Conservation (phyloP, 169 alveolate species). For the Theileria annulata region DNA sequence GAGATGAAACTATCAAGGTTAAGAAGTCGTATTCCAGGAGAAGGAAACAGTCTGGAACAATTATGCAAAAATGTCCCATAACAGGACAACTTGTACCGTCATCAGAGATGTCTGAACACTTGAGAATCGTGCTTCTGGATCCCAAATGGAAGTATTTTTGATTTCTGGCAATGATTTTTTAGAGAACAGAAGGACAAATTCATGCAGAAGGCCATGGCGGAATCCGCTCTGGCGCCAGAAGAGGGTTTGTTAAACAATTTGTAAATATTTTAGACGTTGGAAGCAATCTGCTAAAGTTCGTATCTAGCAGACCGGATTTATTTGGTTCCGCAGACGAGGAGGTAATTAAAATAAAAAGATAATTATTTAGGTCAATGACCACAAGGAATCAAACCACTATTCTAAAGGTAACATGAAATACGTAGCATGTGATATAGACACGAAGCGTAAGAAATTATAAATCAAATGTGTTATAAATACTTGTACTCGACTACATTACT, state of each 20-base stretch:
- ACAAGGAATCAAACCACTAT: slow-evolving; percentile 18
- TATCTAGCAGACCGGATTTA: slow-evolving; percentile 87
- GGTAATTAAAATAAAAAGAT: slow-evolving; percentile 56
- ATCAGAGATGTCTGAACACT: slow-evolving; percentile 90
- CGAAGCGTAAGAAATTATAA: slow-evolving; percentile 37
- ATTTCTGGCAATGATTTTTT: neutral
- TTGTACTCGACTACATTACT: slow-evolving; percentile 45
- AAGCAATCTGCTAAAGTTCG: slow-evolving; percentile 84
- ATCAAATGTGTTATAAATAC: slow-evolving; percentile 39
- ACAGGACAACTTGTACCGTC: slow-evolving; percentile 91
- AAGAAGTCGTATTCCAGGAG: slow-evolving; percentile 79
- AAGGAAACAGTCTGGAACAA: slow-evolving; percentile 68
- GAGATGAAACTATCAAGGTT: slow-evolving; percentile 83
- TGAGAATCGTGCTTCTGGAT: slow-evolving; percentile 90
- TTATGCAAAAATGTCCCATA: slow-evolving; percentile 92
- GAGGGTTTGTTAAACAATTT: slow-evolving; percentile 55
- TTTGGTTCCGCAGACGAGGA: slow-evolving; percentile 90
- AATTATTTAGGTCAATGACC: slow-evolving; percentile 39
- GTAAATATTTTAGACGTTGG: slow-evolving; percentile 70
- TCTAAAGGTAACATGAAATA: slow-evolving; percentile 7
- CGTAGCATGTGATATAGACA: neutral
- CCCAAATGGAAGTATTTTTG: slow-evolving; percentile 91
- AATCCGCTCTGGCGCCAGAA: slow-evolving; percentile 83
- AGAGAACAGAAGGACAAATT: slow-evolving; percentile 83
- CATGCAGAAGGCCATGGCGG: slow-evolving; percentile 85